Percentiles rank a stretch among this genome's conserved stretches.
Evolutionary conservation across 1,284 basidiomycete genomes (phyloP).

Genomic region (Rhizoctonia solani): DNA sequence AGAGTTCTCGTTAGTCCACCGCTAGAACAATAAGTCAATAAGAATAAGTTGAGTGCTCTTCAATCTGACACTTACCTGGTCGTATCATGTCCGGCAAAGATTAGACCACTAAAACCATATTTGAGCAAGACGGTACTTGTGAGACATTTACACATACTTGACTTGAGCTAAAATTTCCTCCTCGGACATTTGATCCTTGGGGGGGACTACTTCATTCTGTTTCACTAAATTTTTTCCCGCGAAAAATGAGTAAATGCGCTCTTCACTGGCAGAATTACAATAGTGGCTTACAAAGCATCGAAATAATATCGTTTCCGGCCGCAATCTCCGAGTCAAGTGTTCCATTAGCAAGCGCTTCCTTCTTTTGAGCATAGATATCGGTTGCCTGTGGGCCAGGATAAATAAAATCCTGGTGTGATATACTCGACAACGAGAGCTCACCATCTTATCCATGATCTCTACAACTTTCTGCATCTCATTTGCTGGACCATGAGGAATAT

Average conservation of each 20-base stretch:
- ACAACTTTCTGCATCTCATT: not conserved
- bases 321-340: not conserved
- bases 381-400: not conserved
- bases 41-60: no score
- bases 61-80: not conserved
- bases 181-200: not conserved
- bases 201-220: not conserved
- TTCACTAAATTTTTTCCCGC: not conserved
- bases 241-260: no score
- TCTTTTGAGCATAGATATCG: not conserved
- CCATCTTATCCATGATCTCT: not conserved
- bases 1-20: not conserved
- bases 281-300: not conserved
- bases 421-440: not conserved
- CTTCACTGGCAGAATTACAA: no score
- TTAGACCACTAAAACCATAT: no score
- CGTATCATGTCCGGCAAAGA: constrained; percentile 1
- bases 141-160: no score
- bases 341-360: not conserved
- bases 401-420: not conserved
- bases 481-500: not conserved
- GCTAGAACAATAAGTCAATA: no score
- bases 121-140: no score
- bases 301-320: not conserved
- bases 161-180: not conserved